Evolutionary conservation across 179 eudicot species (phyloP), one percentile per base, ranked within the genome.

Genomic region (Gypsophila paniculata): DNA sequence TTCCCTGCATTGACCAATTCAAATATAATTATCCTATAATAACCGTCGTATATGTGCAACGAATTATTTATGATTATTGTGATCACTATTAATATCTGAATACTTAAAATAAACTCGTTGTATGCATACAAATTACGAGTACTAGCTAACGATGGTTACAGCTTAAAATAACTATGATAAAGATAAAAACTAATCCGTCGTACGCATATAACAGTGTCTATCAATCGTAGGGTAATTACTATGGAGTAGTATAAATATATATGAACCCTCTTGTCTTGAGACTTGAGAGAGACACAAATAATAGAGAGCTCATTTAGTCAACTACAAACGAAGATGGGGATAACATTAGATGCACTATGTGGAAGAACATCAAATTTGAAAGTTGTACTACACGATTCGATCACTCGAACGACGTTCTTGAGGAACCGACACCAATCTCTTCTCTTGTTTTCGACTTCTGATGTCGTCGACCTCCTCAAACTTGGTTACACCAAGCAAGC

Each of bases 401-500:
- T 89, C 8, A 65, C 83, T 18, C 84, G 96, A 26, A 70, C 80
- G 6, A 22, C 82, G 2, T 72, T 85, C 8, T 76, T 89, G 46
- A 86, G 78, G 73, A 89, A 86, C 64, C 85, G 85, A 67, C 88
- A 80, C 59, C 78, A 76, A 4, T 80, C 79, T 46, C 86, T 86
- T 18, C 83, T 75, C 59, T 74, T 82, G 22, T 23, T 83, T 8
- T 79, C 86, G 15, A 36, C 8, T 75, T 86, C 93, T 7, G 97
- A 91, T 73, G 82, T 88, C 17, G 74, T 84, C 13, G 83, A 91
- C 68, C 85, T 89, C 55, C 89, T 91, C 64, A 79, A 76, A 32
- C 90, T 76, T 19, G 78, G 78, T 61, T 79, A 81, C 63, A 82
- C 79, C 22, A 84, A 88, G 25, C 85, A 79, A 61, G 97, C 96